phyloP scores from a whole-genome alignment of 306 rosid species.

The Cajanus cajan region DNA sequence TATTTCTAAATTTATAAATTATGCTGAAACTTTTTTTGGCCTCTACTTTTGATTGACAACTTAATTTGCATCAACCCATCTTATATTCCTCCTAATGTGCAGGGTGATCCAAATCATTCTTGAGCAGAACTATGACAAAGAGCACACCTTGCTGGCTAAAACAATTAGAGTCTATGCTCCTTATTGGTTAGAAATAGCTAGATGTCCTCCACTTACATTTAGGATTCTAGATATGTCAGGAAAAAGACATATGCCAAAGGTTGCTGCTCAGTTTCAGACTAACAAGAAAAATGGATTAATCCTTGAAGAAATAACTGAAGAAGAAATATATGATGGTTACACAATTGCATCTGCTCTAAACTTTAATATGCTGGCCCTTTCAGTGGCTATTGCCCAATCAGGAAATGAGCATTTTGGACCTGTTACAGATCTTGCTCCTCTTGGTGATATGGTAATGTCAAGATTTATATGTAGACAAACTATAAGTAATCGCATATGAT shows the following conservation, averaged over 20 bases:
- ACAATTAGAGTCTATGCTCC: conserved; percentile 84
- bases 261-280: conserved; percentile 49
- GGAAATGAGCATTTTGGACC: conserved; percentile 77
- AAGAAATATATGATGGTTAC: conserved; percentile 75
- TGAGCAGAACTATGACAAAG: conserved; percentile 70
- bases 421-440: conserved; percentile 73
- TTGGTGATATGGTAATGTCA: conserved; percentile 80
- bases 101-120: conserved; percentile 90
- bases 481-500: neutral
- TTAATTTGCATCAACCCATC: conserved; percentile 31
- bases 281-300: conserved; percentile 49
- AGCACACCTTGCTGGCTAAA: conserved; percentile 61
- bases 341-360: conserved; percentile 84
- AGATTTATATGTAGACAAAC: neutral
- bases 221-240: conserved; percentile 68
- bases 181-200: conserved; percentile 74
- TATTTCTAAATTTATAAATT: neutral
- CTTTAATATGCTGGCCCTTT: conserved; percentile 74
- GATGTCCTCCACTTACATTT: conserved; percentile 84
- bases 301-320: conserved; percentile 83
- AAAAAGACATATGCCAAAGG: conserved; percentile 49
- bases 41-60: conserved; percentile 17
- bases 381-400: conserved; percentile 67
- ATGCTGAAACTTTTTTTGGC: neutral
- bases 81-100: conserved; percentile 45